A percentile compares a stretch with the other conserved stretches of the same genome.
Conservation (phyloP, 768 basidiomycete genomes). For the Suillus spraguei region DNA sequence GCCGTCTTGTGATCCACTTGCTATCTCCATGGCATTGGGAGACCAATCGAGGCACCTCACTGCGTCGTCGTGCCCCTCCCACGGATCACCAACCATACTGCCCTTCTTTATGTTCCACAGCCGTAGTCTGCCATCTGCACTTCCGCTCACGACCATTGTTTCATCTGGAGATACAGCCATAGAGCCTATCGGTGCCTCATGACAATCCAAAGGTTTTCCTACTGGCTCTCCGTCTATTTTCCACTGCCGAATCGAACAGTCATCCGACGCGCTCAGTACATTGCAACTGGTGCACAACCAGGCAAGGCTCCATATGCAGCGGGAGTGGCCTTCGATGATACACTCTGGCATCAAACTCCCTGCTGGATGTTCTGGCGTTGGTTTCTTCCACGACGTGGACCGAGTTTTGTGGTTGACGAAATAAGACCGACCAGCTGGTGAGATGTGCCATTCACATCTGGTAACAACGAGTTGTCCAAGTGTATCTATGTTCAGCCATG, state of each 20-base stretch:
- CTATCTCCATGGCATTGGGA: too few species aligned
- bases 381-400: not conserved
- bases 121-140: too few species aligned
- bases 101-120: too few species aligned
- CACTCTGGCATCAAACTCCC: not conserved
- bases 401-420: not conserved
- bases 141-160: too few species aligned
- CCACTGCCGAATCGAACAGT: not conserved
- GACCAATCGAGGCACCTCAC: too few species aligned
- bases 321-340: not conserved
- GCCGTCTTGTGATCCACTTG: too few species aligned
- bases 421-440: not conserved
- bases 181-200: not conserved
- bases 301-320: not conserved
- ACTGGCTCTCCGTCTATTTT: not conserved
- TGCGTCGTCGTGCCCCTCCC: too few species aligned
- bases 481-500: not conserved
- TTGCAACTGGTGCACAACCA: not conserved
- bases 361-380: not conserved
- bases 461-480: not conserved
- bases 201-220: not conserved
- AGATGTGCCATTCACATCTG: not conserved
- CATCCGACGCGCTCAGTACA: not conserved
- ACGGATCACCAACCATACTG: too few species aligned
- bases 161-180: not conserved